Evolutionary conservation across 2,329 filamentous ascomycete genomes (phyloP).

Genomic region (Alternaria arborescens): DNA sequence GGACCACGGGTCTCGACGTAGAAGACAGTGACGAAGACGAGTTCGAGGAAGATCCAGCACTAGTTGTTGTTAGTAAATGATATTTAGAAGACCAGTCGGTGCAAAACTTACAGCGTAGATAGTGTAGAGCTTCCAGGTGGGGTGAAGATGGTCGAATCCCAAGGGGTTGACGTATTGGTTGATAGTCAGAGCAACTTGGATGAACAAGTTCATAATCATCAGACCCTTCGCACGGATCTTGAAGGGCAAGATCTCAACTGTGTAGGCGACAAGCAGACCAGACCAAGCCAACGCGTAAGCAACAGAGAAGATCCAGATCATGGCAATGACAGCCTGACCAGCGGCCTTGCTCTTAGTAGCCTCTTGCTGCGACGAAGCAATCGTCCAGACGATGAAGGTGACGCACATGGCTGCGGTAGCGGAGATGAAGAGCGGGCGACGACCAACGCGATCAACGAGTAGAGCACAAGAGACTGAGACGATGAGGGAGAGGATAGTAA

Average conservation of each 20-base stretch:
- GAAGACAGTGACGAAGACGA: conserved; percentile 71
- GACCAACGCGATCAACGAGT: conserved; percentile 63
- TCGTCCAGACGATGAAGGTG: conserved; percentile 50
- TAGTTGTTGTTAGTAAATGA: conserved; percentile 22
- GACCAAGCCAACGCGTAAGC: conserved; percentile 67
- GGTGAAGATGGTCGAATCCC: conserved; percentile 68
- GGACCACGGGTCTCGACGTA: conserved; percentile 76
- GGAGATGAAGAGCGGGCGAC: conserved; percentile 47
- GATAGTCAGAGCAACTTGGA: conserved; percentile 69
- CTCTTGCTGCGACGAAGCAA: conserved; percentile 62
- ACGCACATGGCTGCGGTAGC: conserved; percentile 42
- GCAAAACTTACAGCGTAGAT: conserved; percentile 64
- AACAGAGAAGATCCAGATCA: conserved; percentile 61
- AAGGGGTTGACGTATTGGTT: conserved; percentile 70
- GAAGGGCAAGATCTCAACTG: conserved; percentile 60
- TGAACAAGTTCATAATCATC: conserved; percentile 68
- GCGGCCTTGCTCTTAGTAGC: conserved; percentile 48
- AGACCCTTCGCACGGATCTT: conserved; percentile 60
- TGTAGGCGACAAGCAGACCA: conserved; percentile 64
- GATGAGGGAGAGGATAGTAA: conserved; percentile 67
- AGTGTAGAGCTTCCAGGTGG: conserved; percentile 69
- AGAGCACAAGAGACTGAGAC: conserved; percentile 66
- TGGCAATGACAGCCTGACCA: conserved; percentile 59
- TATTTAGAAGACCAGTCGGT: neutral
- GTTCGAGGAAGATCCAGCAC: conserved; percentile 68